A percentile compares a stretch with the other conserved stretches of the same genome.
Conservation (phyloP, 768 basidiomycete species). For the Pholiota conissans region DNA sequence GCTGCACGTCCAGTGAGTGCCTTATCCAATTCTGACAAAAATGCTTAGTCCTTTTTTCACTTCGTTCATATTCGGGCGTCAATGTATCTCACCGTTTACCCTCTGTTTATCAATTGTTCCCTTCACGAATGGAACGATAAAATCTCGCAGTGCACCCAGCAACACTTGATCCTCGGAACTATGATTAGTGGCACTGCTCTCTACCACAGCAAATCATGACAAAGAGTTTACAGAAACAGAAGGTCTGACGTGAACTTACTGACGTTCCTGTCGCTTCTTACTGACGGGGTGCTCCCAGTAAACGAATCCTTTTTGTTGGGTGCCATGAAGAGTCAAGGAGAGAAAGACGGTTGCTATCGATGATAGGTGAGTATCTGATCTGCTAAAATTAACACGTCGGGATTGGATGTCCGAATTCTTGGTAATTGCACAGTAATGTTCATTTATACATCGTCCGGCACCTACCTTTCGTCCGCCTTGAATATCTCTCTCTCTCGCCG, state of each 20-base stretch:
- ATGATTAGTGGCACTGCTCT: no score
- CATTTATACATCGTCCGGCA: no score
- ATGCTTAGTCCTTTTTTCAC: neutral
- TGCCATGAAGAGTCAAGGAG: neutral
- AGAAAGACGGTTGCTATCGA: no score
- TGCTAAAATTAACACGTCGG: no score
- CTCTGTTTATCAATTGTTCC: neutral
- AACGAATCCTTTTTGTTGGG: neutral
- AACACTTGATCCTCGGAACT: neutral
- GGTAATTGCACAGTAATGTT: no score
- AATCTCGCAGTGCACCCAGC: neutral
- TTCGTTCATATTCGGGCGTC: neutral
- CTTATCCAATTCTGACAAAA: neutral
- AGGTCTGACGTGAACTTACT: neutral
- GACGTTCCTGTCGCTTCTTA: neutral
- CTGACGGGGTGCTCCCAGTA: neutral
- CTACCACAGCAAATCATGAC: no score
- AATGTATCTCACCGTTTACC: neutral
- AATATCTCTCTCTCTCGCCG: no score
- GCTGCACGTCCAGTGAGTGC: neutral
- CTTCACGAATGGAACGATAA: neutral
- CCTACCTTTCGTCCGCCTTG: no score
- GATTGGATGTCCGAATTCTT: no score
- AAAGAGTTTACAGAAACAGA: no score
- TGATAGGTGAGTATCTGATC: no score